Base-by-base conservation (phyloP, 2,329 filamentous ascomycete species). In the Penicillium sp. region DNA sequence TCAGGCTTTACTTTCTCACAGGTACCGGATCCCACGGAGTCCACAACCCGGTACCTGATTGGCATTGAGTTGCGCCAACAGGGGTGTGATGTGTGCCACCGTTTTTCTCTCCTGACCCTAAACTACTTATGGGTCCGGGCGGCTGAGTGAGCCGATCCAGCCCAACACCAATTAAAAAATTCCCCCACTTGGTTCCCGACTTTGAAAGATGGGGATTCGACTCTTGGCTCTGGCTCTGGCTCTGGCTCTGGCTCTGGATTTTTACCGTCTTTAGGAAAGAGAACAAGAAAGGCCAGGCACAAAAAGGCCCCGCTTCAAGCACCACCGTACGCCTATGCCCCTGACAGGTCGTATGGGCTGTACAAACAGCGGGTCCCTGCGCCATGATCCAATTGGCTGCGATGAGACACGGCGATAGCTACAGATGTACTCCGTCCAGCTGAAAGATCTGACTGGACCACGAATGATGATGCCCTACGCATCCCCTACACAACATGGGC, bases 21-120 rank as follows among this genome's bases (percentile, higher is more conserved):
- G 54, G 60, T 58, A 55, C 61, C 55, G 59, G 59, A 56, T n/a
- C 19, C 39, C 25, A 47, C 58, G 58, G 60, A 50, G 21, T 39
- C 35, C 13, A 16, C 37, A 46, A 11, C 13, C 16, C 39, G 19
- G 44, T 19, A 9, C 3, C 42, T 63, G 59, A 61, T 63, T 63
- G 58, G 58, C 13, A 57, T 49, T 21, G 26, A 50, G 37, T 57
- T 55, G 49, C 23, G 54, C 54, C 57, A 42, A 29, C 55, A 58
- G 58, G 33, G 35, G 49, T 8, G 10, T 45, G n/a, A 48, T 37
- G 25, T 21, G 54, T 46, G 43, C 37, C 47, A 50, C 37, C 47
- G 31, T 42, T 44, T 42, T 29, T 29, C 4, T 25, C 44, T 53
- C 49, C 49, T 53, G 47, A 50, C 48, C 43, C 54, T 53, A 57